Evolutionary conservation across 2,329 filamentous ascomycete genomes (phyloP).

Genomic region (Colletotrichum somersetense): DNA sequence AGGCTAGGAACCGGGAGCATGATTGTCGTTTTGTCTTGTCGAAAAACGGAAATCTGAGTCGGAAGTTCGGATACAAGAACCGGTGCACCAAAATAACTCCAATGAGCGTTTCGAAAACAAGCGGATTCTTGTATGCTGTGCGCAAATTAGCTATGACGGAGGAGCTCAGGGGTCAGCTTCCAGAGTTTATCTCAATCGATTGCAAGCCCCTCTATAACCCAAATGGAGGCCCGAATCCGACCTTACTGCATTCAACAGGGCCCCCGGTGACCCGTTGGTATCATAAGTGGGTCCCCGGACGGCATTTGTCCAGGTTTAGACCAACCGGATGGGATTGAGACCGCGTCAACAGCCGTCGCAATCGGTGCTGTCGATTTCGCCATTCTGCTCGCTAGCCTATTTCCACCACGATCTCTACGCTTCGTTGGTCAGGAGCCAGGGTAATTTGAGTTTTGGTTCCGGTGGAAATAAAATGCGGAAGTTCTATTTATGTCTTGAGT

Average conservation of each 20-base stretch:
- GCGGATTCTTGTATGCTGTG: slow-evolving; percentile 4
- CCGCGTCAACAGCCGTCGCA: slow-evolving; percentile 23
- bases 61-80: neutral
- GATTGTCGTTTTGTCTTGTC: neutral
- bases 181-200: neutral
- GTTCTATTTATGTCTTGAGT: too few species aligned
- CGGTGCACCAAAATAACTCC: too few species aligned
- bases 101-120: neutral
- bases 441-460: slow-evolving; percentile 1
- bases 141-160: neutral
- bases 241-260: neutral
- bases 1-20: slow-evolving; percentile 20
- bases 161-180: neutral
- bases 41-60: neutral
- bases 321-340: neutral
- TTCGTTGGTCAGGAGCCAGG: neutral
- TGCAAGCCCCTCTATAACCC: neutral
- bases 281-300: slow-evolving; percentile 11
- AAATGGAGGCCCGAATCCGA: slow-evolving; percentile 1
- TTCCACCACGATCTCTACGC: slow-evolving; percentile 11
- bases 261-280: slow-evolving; percentile 2
- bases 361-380: slow-evolving; percentile 31
- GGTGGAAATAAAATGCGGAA: neutral
- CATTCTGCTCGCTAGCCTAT: slow-evolving; percentile 20
- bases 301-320: slow-evolving; percentile 11